Evolutionary conservation across 768 basidiomycete species (phyloP).

Genomic region (Imleria badia): DNA sequence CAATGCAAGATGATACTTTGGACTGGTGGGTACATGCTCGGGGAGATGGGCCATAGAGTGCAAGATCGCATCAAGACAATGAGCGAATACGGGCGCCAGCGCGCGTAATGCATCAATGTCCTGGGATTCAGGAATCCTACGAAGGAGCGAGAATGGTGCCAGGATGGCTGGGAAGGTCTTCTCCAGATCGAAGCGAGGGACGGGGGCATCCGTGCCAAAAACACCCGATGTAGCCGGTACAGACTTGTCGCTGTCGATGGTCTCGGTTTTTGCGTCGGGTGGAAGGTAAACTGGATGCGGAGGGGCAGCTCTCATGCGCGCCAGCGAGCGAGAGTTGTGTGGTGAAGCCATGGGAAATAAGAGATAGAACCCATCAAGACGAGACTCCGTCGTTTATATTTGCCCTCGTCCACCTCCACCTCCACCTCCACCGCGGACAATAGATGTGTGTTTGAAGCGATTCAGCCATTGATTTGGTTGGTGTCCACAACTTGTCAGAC

Average conservation of each 20-base stretch:
- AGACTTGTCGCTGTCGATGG: slow-evolving; percentile 26
- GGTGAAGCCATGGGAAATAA: slow-evolving; percentile 10
- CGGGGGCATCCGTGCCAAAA: not conserved
- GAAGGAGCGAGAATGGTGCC: slow-evolving; percentile 29
- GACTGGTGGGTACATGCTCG: slow-evolving; percentile 16
- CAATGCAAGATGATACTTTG: slow-evolving; percentile 23
- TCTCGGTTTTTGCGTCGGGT: slow-evolving; percentile 20
- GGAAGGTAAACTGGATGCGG: not conserved
- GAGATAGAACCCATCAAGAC: too few species aligned
- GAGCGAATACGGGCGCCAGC: slow-evolving; percentile 24
- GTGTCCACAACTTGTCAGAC: not conserved
- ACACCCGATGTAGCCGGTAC: slow-evolving; percentile 22
- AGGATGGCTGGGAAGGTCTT: slow-evolving; percentile 39
- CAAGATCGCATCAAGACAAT: slow-evolving; percentile 28
- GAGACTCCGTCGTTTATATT: not conserved
- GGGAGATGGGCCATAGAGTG: slow-evolving; percentile 27
- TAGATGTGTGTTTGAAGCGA: not conserved
- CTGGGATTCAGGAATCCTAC: slow-evolving; percentile 18
- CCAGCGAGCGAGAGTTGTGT: slow-evolving; percentile 12
- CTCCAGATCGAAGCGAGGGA: slow-evolving; percentile 31
- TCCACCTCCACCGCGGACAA: slow-evolving; percentile 20
- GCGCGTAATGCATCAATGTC: slow-evolving; percentile 31
- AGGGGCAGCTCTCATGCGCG: not conserved
- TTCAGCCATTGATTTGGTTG: slow-evolving; percentile 6
- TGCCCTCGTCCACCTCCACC: slow-evolving; percentile 3